Evolutionary conservation across 2,329 filamentous ascomycete species (phyloP), one percentile per base, ranked within the genome.

Genomic region (Verticillium isaacii): DNA sequence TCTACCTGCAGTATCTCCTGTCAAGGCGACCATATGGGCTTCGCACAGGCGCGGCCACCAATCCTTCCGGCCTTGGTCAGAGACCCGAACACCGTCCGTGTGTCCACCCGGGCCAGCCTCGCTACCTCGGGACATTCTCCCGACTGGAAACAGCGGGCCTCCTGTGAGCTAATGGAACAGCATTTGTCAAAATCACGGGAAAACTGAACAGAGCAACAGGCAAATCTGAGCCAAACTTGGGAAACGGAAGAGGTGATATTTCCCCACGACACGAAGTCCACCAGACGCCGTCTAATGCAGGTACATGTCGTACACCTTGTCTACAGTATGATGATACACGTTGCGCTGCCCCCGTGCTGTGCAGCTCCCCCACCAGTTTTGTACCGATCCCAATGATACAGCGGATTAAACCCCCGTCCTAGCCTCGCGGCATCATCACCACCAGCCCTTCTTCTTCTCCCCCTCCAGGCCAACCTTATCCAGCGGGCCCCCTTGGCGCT

Each of bases 401-500:
- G 19, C 19, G 9, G 19, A 25, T 25, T 50, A 50, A 11, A 23
- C 19, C 19, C n/a, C 3, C 11, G 29, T 29, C 8, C n/a, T 12
- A 9, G 41, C n/a, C n/a, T 50, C 19, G 25, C 41, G 7, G 9
- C 12, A 25, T 19, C 25, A 56, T 66, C 58, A 83, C 61, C 73
- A 70, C 77, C 81, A 81, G 25, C 80, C 75, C 74, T 81, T 84
- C 76, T 81, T 82, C 64, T 64, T 65, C 60, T 61, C 63, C 58
- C 60, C 67, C 64, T 67, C 69, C 34, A 80, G 68, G 0, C 81
- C 82, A 2, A 85, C 63, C 62, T 78, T 78, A 66, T 85, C 83
- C 55, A 85, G 69, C 58, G 77, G 77, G 1, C 83, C 84, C 23
- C 82, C 83, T 14, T 66, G 72, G 63, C 74, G 74, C 74, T 85